These are phyloP conservation scores for Plasmodium inui DNA, from an alignment of 169 alveolate genomes.

Conservation along the genomic window DNA sequence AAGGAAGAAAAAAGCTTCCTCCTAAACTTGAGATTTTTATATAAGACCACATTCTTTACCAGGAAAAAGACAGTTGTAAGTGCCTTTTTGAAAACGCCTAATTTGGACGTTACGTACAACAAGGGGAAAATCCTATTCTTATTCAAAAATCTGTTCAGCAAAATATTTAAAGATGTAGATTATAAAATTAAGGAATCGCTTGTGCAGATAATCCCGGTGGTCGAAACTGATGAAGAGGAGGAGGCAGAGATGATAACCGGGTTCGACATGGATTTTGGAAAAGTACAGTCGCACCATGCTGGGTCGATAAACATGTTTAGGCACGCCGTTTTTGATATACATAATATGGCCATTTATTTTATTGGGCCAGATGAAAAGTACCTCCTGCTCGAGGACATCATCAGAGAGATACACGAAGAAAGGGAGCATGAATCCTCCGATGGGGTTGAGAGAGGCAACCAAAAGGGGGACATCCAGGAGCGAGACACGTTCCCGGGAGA, in stretches of 20 bases:
- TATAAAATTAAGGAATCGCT: constrained; percentile 37
- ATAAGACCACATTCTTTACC: constrained; percentile 43
- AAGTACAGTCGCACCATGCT: constrained; percentile 20
- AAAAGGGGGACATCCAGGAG: background rate
- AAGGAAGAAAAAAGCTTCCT: background rate
- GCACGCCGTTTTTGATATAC: constrained; percentile 39
- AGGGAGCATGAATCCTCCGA: background rate
- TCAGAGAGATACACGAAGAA: constrained; percentile 23
- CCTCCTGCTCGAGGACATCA: constrained; percentile 31
- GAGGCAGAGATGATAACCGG: constrained; percentile 20
- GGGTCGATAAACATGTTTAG: constrained; percentile 50
- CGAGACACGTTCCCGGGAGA: background rate
- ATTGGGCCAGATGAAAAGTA: constrained; percentile 49
- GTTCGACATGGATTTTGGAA: constrained; percentile 63
- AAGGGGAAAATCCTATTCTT: constrained; percentile 24
- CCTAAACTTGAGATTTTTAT: constrained; percentile 14
- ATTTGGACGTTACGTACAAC: constrained; percentile 12
- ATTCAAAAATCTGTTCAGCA: constrained; percentile 16
- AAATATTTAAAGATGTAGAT: constrained; percentile 27
- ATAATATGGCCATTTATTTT: constrained; percentile 41
- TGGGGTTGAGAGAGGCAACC: too few species aligned
- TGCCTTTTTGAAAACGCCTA: constrained; percentile 55
- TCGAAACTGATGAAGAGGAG: background rate
- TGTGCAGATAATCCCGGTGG: constrained; percentile 20
- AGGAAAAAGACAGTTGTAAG: constrained; percentile 17